phyloP scores from a whole-genome alignment of 768 basidiomycete genomes.

The Leccinum barrowsii region DNA sequence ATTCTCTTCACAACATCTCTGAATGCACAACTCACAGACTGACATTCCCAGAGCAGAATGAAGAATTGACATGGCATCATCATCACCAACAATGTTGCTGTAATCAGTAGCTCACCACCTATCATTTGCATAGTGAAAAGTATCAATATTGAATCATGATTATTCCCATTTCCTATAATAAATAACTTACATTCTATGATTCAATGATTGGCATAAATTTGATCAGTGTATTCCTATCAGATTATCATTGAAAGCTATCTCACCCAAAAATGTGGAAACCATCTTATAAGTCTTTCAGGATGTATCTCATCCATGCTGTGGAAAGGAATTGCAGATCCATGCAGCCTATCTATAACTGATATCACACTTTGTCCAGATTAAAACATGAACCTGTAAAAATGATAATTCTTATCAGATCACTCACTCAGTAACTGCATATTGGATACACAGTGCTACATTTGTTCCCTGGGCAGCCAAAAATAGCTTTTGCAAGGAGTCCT shows the following conservation, averaged over 20 bases:
- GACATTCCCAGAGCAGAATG: not conserved
- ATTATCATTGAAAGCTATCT: not conserved
- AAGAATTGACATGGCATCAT: not conserved
- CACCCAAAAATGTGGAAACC: not conserved
- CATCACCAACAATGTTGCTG: not conserved
- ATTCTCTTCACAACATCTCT: not conserved
- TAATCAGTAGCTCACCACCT: not conserved
- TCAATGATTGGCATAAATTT: not conserved
- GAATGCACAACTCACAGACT: not conserved
- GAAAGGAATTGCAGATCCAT: not conserved
- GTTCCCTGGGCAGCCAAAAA: not conserved
- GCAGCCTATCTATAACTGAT: not conserved
- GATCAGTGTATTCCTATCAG: not conserved
- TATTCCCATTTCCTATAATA: not conserved
- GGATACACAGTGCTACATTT: not conserved
- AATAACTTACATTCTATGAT: not conserved
- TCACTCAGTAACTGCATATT: not conserved
- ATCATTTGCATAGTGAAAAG: not conserved
- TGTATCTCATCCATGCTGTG: not conserved
- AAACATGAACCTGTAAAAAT: not conserved
- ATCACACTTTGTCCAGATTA: not conserved
- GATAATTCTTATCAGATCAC: not conserved
- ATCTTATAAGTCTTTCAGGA: not conserved
- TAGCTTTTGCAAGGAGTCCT: not conserved
- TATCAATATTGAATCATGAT: not conserved